Base-by-base conservation (phyloP, 305 asterid genomes). In the Rubia balearica region DNA sequence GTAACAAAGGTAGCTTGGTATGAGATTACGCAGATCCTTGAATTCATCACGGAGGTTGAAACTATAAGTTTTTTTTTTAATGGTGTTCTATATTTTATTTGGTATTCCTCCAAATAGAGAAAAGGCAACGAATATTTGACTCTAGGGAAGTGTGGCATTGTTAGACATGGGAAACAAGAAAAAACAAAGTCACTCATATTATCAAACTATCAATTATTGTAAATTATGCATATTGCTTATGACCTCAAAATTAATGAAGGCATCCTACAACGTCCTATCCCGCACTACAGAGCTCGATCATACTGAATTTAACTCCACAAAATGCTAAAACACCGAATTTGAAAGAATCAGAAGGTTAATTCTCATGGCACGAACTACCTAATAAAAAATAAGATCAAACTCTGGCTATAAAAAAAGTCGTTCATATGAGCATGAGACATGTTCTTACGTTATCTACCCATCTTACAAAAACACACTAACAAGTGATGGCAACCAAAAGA, bases 391-490 rank as follows among this genome's bases (percentile, higher is more conserved):
- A 48, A 48, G 55, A 48, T 48, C 4, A 48, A 12, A 3, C 19
- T 48, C 16, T 48, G 55, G 55, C 6, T 46, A 46, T 4, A 46
- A 33, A n/a, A n/a, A n/a, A n/a, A 33, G 3, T 33, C 1, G 38
- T 33, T 33, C 38, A 33, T 33, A 33, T 33, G 38, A 33, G 38
- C 38, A 33, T 2, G 38, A 33, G 38, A 33, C 38, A 33, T 33
- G 38, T 33, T 33, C 38, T 33, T 33, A 33, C 3, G 38, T 33
- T 4, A 33, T 33, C 38, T 33, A 33, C 49, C 49, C 7, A 45
- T 45, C 71, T 45, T 48, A 62, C 27, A 21, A 62, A 49, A 71
- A 21, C 65, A 30, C 63, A 24, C 17, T 12, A 48, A 63, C 10
- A 61, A 33, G 6, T 27, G n/a, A 14, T 27, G 30, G 30, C 65